phyloP scores from a whole-genome alignment of 1,139 yeast genomes.

The Blastobotrys illinoisensis region DNA sequence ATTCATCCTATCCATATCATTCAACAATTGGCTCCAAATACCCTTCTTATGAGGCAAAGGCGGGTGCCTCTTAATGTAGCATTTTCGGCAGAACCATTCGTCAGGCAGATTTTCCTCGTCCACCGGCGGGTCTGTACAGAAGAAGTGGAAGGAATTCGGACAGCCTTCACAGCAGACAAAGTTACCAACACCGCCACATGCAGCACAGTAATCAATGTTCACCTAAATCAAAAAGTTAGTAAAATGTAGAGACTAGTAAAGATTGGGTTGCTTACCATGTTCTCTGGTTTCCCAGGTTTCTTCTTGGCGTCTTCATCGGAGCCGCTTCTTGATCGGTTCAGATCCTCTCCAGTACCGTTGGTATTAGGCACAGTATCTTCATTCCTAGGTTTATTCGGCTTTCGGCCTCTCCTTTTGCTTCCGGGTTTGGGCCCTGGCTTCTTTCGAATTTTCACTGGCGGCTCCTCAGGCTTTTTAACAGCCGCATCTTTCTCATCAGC shows the following conservation, averaged over 20 bases:
- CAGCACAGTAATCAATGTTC: slow-evolving; percentile 83
- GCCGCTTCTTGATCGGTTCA: not conserved
- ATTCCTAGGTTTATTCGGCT: not conserved
- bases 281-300: not conserved
- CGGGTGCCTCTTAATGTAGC: slow-evolving; percentile 38
- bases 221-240: not conserved
- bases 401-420: not conserved
- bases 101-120: slow-evolving; percentile 72
- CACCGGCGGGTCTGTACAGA: slow-evolving; percentile 86
- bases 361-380: not conserved
- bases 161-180: slow-evolving; percentile 92
- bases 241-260: not conserved
- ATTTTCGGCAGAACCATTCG: slow-evolving; percentile 84
- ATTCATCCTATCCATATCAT: slow-evolving; percentile 52
- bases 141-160: slow-evolving; percentile 85
- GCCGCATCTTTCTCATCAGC: not conserved
- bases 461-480: not conserved
- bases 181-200: slow-evolving; percentile 85
- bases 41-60: slow-evolving; percentile 32
- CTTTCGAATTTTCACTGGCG: not conserved
- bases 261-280: not conserved
- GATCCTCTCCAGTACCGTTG: not conserved
- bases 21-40: slow-evolving; percentile 59
- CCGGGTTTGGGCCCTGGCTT: not conserved
- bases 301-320: not conserved